Evolutionary conservation across 1,139 yeast species (phyloP), one percentile per base, ranked within the genome.

Genomic region (Saccharomyces uvarum): DNA sequence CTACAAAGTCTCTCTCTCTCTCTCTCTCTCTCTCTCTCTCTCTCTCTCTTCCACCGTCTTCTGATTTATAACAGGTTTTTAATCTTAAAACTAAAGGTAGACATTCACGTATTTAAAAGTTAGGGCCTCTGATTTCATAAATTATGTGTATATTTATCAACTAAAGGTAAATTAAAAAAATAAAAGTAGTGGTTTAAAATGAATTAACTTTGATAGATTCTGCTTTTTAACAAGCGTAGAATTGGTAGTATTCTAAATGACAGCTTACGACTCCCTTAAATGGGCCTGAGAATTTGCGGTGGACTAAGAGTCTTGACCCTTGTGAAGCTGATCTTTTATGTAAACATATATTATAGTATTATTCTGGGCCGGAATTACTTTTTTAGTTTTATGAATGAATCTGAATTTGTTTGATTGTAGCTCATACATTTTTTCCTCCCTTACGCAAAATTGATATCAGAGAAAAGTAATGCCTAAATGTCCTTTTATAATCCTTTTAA

Each of bases 21-120:
- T 16, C 42, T 2, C 16, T 16, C 16, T 16, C 42, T 38, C 42
- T 19, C 24, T 55, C 59, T 38, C 9, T 38, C 42, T 38, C 42
- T 38, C 16, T 16, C 42, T 2, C 16, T 16, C 16, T 16, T 16
- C 16, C 16, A 16, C 16, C 16, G 16, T 16, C 16, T 38, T 16
- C 16, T 16, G 13, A 7, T 8, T 8, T 38, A 8, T 21, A 16
- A 16, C 16, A 16, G 16, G 16, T 16, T 29, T 29, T 11, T 11
- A 29, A 29, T 29, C n/a, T 11, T 29, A 29, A 29, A 29, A 29
- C 11, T 29, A 29, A 29, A 29, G 33, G n/a, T 29, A 29, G 33
- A 29, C 11, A 29, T 29, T 29, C 33, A 6, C 14, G 33, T 29
- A n/a, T 29, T 29, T 11, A n/a, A 29, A 14, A n/a, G 11, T 29